Base-by-base conservation (phyloP, 495 filamentous ascomycete genomes). In the Podospora australis region DNA sequence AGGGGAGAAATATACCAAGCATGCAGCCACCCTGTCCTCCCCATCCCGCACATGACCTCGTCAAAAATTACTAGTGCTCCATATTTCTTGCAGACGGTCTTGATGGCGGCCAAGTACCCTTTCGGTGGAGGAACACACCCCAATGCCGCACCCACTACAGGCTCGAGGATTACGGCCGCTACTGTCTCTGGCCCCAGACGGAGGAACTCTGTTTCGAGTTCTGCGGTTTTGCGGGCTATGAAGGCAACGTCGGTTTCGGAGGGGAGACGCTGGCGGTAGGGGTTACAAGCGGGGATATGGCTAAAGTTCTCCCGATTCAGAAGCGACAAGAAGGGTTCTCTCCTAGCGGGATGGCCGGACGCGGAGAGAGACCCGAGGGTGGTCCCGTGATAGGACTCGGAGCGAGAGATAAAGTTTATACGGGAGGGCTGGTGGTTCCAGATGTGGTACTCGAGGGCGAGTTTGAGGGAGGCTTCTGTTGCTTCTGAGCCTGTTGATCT, bases 1-100 rank as follows among this genome's bases (percentile, higher is more conserved):
- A n/a, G n/a, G n/a, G n/a, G n/a, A n/a, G n/a, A n/a, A n/a, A n/a
- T n/a, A n/a, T 77, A 81, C 77, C 80, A 87, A 1, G 77, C 79
- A 47, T 84, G 80, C 7, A 81, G 51, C 3, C 71, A 78, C 0
- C 83, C 83, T 17, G 70, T 72, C 1, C 82, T 67, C 1, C 82
- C 82, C 74, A 83, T 83, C 0, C 83, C 86, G 58, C 81, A 79
- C 86, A 90, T 88, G 21, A 89, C 74, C 52, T 90, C 86, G 53
- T 90, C 86, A 3, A 86, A 64, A 39, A 89, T 81, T 22, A 87
- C 68, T 2, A 89, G 72, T 0, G 78, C 80, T 23, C 81, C 84
- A 54, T 87, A 70, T 48, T 76, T 76, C 23, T 78, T 64, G 57
- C 84, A 88, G 3, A 90, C 56, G 4, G 63, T 59, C 57, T 74